Percentiles rank a stretch among this genome's conserved stretches.
Evolutionary conservation across 352 stramenopile species (phyloP).

Genomic region (Phytopythium montanum): DNA sequence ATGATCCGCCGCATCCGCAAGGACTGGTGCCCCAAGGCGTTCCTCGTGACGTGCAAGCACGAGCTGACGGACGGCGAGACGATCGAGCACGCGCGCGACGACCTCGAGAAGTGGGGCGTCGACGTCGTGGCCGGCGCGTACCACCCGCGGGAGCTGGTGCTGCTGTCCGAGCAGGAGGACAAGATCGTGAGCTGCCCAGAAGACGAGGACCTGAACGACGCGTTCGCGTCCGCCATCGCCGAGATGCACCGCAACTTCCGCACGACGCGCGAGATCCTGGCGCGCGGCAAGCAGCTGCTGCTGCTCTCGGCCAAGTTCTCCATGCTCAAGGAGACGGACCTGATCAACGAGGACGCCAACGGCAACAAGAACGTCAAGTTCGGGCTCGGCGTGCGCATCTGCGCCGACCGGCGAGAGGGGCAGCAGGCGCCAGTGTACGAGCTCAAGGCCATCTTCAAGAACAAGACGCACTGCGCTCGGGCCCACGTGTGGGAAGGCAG

Average conservation of each 20-base stretch:
- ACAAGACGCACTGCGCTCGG: conserved; percentile 74
- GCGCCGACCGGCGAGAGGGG: conserved; percentile 49
- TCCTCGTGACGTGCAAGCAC: conserved; percentile 79
- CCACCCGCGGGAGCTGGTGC: conserved; percentile 59
- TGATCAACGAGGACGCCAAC: conserved; percentile 82
- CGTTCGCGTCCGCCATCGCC: conserved; percentile 68
- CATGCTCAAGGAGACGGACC: conserved; percentile 84
- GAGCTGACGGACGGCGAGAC: conserved; percentile 61
- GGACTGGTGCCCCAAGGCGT: conserved; percentile 77
- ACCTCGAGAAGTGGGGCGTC: conserved; percentile 80
- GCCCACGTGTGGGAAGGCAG: conserved; percentile 77
- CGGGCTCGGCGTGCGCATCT: conserved; percentile 71
- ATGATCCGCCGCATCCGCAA: conserved; percentile 79
- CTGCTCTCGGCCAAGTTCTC: conserved; percentile 85
- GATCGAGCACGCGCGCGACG: conserved; percentile 60
- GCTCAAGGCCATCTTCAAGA: conserved; percentile 85
- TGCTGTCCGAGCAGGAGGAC: conserved; percentile 82
- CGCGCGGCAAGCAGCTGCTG: conserved; percentile 73
- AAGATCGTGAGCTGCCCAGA: conserved; percentile 70
- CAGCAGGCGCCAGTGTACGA: conserved; percentile 66
- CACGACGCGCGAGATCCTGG: conserved; percentile 66
- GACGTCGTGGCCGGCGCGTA: conserved; percentile 75
- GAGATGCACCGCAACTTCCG: conserved; percentile 77
- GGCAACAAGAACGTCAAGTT: conserved; percentile 89
- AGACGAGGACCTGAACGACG: conserved; percentile 77